Conservation (phyloP, 139 green algal genomes). For the Chlorella sp. region DNA sequence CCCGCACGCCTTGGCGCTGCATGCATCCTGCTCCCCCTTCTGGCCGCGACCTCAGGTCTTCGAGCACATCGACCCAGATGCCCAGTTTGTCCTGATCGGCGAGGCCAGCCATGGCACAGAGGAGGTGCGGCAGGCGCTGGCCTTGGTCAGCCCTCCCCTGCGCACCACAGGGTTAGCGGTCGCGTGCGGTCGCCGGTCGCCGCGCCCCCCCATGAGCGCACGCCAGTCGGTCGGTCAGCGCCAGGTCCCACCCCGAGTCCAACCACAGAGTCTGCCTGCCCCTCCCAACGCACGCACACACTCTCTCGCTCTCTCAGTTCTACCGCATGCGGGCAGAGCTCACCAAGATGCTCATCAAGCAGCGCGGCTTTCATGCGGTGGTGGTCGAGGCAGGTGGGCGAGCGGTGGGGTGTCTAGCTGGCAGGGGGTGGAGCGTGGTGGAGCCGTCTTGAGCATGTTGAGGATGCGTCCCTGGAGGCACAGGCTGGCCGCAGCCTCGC, state of each 20-base stretch:
- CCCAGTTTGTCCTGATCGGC: conserved; percentile 47
- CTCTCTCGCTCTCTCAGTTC: conserved; percentile 46
- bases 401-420: not conserved
- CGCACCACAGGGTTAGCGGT: not conserved
- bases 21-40: too few relatives aligned
- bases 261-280: not conserved
- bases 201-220: too few relatives aligned
- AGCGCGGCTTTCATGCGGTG: conserved; percentile 31
- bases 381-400: conserved; percentile 11
- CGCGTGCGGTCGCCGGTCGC: not conserved
- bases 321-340: conserved; percentile 58
- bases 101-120: conserved; percentile 64
- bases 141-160: not conserved
- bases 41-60: too few relatives aligned
- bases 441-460: not conserved
- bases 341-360: conserved; percentile 54
- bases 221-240: not conserved
- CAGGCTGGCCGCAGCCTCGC: not conserved
- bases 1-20: too few relatives aligned
- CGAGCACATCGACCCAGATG: not conserved
- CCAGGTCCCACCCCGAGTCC: too few relatives aligned
- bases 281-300: not conserved
- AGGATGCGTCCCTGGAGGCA: not conserved
- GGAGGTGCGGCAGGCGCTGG: not conserved
- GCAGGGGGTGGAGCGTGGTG: not conserved